Evolutionary conservation across 1,284 basidiomycete genomes (phyloP).

Genomic region (Rhodotorula sp.): DNA sequence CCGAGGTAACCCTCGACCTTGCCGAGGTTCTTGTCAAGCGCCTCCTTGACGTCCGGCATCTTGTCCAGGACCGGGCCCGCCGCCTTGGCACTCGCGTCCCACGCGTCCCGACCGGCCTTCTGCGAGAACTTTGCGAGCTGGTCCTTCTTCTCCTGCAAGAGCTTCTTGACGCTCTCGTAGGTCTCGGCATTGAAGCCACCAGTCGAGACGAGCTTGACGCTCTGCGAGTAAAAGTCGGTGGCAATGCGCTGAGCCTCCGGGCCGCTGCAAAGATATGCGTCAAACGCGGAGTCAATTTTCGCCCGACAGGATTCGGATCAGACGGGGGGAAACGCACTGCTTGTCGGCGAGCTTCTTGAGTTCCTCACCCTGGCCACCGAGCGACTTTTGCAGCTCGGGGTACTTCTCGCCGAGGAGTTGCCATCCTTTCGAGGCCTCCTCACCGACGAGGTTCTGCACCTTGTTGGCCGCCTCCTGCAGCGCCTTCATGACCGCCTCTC

Average conservation of each 20-base stretch:
- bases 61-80: constrained; percentile 42
- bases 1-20: constrained; percentile 34
- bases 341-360: constrained; percentile 41
- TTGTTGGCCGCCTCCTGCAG: constrained; percentile 23
- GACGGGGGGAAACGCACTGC: constrained; percentile 27
- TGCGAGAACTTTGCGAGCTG: constrained; percentile 37
- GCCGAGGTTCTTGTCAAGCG: constrained; percentile 33
- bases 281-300: no score
- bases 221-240: constrained; percentile 37
- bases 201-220: constrained; percentile 32
- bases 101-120: constrained; percentile 42
- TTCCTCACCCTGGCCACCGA: constrained; percentile 39
- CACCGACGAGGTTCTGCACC: constrained; percentile 38
- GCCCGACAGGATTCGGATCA: no score
- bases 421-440: constrained; percentile 32
- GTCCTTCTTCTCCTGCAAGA: constrained; percentile 39
- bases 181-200: constrained; percentile 42
- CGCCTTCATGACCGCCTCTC: constrained; percentile 28
- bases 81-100: constrained; percentile 33
- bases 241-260: constrained; percentile 43
- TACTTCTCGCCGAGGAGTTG: constrained; percentile 38
- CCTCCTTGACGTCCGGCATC: constrained; percentile 43
- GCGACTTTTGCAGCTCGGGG: constrained; percentile 40
- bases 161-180: constrained; percentile 38
- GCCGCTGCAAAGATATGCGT: constrained; percentile 22